Evolutionary conservation across 73 alveolate genomes (phyloP), one percentile per base, ranked within the genome.

Genomic region (Paramecium sonneborni): DNA sequence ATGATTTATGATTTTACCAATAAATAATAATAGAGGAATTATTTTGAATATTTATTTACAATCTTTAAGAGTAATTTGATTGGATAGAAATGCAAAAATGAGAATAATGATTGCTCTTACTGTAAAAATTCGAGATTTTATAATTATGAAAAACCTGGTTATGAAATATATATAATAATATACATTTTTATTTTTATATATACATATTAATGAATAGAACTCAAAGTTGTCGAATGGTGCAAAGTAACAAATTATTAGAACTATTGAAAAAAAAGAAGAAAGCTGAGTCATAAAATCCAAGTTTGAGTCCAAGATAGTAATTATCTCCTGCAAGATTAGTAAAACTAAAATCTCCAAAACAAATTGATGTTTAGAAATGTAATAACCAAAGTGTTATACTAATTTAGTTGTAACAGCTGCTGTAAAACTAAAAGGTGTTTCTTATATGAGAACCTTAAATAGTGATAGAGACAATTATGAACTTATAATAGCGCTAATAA

Each of bases 381-480:
- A 62, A 14, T n/a, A 62, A 62, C 28, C 11, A 26, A 30, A 32
- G 39, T 32, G 28, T 26, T 26, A 26, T 62, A 9, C 24, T 32
- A 30, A 12, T 21, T 32, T 32, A 62, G 84, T 62, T 62, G 48
- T 62, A 2, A 12, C 84, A 12, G 84, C 84, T 62, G 39, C 44
- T 12, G 84, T 26, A 12, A 62, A 62, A 62, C 46, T 62, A 3
- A 26, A 62, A 32, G 84, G 84, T 5, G 84, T 62, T 32, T 62
- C 84, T 30, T 44, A 62, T 30, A 30, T 62, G 12, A 72, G 57
- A 38, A 72, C 86, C 32, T n/a, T 72, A 38, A 72, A 72, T 37
- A 72, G 86, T 72, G 86, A 72, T 72, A 72, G 86, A 38, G 86
- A 72, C 57, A 32, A 32, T 72, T 35, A 35, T 38, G 86, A 72